Conservation (phyloP, 495 filamentous ascomycete genomes). For the Podospora sp. region DNA sequence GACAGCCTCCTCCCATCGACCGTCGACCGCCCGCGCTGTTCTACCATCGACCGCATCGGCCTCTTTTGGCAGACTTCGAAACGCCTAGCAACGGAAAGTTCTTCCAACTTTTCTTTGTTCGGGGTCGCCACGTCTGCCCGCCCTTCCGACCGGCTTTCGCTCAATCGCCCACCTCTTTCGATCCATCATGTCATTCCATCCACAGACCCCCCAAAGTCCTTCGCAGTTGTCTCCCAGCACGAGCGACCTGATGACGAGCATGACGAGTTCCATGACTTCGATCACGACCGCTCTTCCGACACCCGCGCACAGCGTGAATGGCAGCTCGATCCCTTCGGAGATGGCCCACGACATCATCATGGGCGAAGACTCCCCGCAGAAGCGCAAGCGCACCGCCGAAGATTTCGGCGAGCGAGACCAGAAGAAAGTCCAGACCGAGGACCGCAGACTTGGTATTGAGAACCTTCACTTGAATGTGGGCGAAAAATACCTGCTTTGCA, state of each 20-base stretch:
- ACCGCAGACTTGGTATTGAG: constrained; percentile 56
- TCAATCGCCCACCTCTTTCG: constrained; percentile 24
- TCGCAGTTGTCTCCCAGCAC: constrained; percentile 54
- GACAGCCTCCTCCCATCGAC: constrained; percentile 35
- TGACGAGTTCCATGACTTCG: constrained; percentile 48
- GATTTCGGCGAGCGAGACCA: constrained; percentile 52
- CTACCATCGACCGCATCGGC: constrained; percentile 33
- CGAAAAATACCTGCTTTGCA: constrained; percentile 61
- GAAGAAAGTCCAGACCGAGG: constrained; percentile 60
- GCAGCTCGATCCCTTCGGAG: constrained; percentile 48
- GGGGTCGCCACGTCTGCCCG: constrained; percentile 26
- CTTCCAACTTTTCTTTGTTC: constrained; percentile 29
- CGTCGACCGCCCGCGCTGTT: constrained; percentile 24
- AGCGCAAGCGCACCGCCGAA: constrained; percentile 56
- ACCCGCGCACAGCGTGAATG: constrained; percentile 62
- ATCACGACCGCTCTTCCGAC: constrained; percentile 51
- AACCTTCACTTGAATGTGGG: constrained; percentile 60
- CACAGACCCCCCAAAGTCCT: constrained; percentile 62
- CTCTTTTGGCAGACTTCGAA: constrained; percentile 17
- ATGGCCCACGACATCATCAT: constrained; percentile 45
- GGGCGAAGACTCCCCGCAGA: constrained; percentile 49
- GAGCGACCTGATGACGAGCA: constrained; percentile 47
- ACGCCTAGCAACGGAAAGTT: not conserved
- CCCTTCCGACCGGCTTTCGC: constrained; percentile 26
- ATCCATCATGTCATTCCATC: constrained; percentile 58